A percentile compares a stretch with the other conserved stretches of the same genome.
Conservation (phyloP, 768 basidiomycete species). For the Daedaleopsis sinensis region DNA sequence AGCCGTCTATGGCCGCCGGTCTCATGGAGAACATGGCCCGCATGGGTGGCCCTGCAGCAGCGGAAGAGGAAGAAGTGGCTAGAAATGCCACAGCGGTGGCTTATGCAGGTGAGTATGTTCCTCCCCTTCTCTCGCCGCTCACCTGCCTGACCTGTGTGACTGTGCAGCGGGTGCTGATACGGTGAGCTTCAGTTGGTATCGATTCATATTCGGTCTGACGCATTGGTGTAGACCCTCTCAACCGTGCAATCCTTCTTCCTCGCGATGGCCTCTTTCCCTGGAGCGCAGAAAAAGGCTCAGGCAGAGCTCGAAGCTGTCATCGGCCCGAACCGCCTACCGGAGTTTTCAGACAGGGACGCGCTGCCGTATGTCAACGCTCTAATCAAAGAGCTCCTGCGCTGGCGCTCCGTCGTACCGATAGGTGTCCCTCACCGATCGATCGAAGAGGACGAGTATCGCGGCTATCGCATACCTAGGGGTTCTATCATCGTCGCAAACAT, state of each 20-base stretch:
- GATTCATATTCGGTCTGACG: neutral
- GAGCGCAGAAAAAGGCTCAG: conserved; percentile 31
- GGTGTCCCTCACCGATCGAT: conserved; percentile 13
- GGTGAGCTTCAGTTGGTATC: neutral
- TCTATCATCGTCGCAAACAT: conserved; percentile 9
- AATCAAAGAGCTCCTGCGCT: conserved; percentile 28
- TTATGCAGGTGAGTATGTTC: conserved; percentile 1
- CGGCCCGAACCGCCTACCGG: conserved; percentile 29
- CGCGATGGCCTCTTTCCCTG: conserved; percentile 32
- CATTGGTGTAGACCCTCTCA: conserved; percentile 22
- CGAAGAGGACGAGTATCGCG: conserved; percentile 16
- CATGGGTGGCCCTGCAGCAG: neutral
- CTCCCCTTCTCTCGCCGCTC: neutral
- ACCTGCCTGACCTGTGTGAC: neutral
- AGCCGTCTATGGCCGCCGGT: neutral
- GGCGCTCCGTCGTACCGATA: conserved; percentile 28
- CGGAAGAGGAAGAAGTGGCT: conserved; percentile 3
- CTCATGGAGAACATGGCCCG: conserved; percentile 1
- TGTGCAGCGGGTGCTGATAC: conserved; percentile 11
- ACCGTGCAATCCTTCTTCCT: conserved; percentile 30
- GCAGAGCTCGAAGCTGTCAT: conserved; percentile 32
- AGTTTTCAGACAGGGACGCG: conserved; percentile 17
- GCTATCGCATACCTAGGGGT: conserved; percentile 12
- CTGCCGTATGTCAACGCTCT: conserved; percentile 30
- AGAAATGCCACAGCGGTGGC: conserved; percentile 5